Evolutionary conservation across 495 filamentous ascomycete species (phyloP).

Genomic region (Neurospora sp.): DNA sequence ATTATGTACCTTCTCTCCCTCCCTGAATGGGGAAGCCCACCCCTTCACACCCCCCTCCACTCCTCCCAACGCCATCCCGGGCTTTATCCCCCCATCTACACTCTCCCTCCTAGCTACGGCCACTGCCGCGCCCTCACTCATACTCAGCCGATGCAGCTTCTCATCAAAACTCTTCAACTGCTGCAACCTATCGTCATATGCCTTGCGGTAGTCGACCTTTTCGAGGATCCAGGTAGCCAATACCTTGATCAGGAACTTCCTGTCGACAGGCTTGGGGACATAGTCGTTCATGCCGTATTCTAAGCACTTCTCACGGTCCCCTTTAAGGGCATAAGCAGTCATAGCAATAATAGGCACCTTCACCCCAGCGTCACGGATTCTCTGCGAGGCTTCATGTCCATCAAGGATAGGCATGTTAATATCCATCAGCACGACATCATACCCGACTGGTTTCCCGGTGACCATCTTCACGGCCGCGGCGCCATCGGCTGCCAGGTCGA

Average conservation of each 20-base stretch:
- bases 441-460: slow-evolving; percentile 38
- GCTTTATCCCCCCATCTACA: not conserved
- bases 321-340: slow-evolving; percentile 54
- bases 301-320: slow-evolving; percentile 47
- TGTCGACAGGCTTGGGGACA: slow-evolving; percentile 50
- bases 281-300: slow-evolving; percentile 55
- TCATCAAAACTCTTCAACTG: not conserved
- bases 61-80: not conserved
- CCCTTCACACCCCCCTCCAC: not conserved
- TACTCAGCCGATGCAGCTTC: not conserved
- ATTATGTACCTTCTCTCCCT: not conserved
- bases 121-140: not conserved
- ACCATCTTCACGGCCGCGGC: slow-evolving; percentile 45
- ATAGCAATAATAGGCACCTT: slow-evolving; percentile 52
- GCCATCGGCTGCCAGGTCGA: slow-evolving; percentile 48
- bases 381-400: slow-evolving; percentile 29
- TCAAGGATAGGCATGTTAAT: slow-evolving; percentile 43
- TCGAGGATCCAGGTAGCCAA: slow-evolving; percentile 36
- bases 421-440: slow-evolving; percentile 47
- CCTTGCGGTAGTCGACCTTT: slow-evolving; percentile 5
- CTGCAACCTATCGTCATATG: not conserved
- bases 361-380: slow-evolving; percentile 28
- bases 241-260: slow-evolving; percentile 25
- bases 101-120: not conserved
- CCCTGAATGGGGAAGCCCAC: not conserved